Evolutionary conservation across 176 grass and related monocot species (phyloP), one percentile per base, ranked within the genome.

Genomic region (Alopecurus myosuroides): DNA sequence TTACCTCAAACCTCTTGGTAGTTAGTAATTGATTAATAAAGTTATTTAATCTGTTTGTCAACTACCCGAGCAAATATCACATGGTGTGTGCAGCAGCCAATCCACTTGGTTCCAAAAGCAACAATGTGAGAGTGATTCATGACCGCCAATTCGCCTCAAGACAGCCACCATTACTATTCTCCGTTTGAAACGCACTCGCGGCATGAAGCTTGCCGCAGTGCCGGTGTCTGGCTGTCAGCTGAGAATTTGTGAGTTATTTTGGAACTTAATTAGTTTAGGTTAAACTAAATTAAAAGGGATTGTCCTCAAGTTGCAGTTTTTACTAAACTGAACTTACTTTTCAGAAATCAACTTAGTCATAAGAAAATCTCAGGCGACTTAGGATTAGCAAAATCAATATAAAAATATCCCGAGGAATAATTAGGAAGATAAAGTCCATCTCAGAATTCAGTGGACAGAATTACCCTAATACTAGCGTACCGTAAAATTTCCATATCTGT

Each of bases 191-290:
- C 49, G 1, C 25, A 31, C 25, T 17, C 29, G 26, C 14, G 1
- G 22, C 69, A 25, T 74, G 26, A 74, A 31, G 26, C 17, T 48
- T 46, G 26, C 15, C 10, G 23, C 70, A 65, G 15, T 35, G 14
- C 35, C 7, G 26, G 42, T 35, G 14, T 65, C 7, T 44, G 42
- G 2, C 23, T 72, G 70, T 49, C 8, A 44, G 25, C 25, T 74
- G 42, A 10, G 70, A 74, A 49, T 74, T 19, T 49, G 70, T 74
- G 70, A 74, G 49, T 74, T 74, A 44, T 74, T 25, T 74, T 49
- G 70, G 3, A 26, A 74, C 26, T 74, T 46, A 30, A 48, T 74
- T 74, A 74, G 26, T 74, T 74, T 50, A 46, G 39, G 44, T 33
- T 50, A 50, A 74, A 74, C 26, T 50, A 4, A 50, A 49, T 19